phyloP scores from a whole-genome alignment of 192 early-diverging fungal species.

The Backusella circina region DNA sequence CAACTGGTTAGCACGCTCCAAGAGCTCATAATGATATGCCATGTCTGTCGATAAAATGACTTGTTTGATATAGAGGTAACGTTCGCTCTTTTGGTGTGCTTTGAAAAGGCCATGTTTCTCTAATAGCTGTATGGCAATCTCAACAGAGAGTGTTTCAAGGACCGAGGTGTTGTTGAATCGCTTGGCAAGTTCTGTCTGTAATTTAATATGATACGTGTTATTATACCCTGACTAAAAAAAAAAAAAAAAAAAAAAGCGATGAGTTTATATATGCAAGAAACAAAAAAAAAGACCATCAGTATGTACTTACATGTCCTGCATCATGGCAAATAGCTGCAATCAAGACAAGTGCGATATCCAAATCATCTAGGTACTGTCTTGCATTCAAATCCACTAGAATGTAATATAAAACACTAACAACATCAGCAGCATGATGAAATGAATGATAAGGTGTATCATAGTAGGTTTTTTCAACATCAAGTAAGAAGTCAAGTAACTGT shows the following conservation, averaged over 20 bases:
- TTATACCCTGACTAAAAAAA: conserved; percentile 72
- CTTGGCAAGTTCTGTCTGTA: conserved; percentile 64
- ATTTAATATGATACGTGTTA: conserved; percentile 84
- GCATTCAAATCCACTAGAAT: conserved; percentile 70
- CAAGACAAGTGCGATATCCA: conserved; percentile 70
- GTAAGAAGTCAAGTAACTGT: conserved; percentile 78
- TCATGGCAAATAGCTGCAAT: conserved; percentile 87
- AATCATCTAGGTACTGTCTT: conserved; percentile 56
- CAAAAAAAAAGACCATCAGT: neutral
- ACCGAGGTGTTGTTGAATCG: conserved; percentile 72
- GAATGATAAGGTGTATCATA: conserved; percentile 82
- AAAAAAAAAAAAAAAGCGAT: neutral
- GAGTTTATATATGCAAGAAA: neutral
- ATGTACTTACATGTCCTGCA: conserved; percentile 65
- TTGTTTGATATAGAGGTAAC: conserved; percentile 45
- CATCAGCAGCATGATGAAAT: conserved; percentile 87
- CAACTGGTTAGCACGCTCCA: conserved; percentile 21
- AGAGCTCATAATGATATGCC: conserved; percentile 69
- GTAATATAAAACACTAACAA: conserved; percentile 76
- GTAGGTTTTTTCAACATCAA: conserved; percentile 77
- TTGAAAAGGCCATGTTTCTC: conserved; percentile 62
- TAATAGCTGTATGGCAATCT: conserved; percentile 62
- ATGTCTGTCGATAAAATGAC: conserved; percentile 88
- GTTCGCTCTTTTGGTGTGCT: conserved; percentile 38
- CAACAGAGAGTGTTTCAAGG: conserved; percentile 78